Evolutionary conservation across 1,284 basidiomycete species (phyloP).

Genomic region (Melampsora occidentalis): DNA sequence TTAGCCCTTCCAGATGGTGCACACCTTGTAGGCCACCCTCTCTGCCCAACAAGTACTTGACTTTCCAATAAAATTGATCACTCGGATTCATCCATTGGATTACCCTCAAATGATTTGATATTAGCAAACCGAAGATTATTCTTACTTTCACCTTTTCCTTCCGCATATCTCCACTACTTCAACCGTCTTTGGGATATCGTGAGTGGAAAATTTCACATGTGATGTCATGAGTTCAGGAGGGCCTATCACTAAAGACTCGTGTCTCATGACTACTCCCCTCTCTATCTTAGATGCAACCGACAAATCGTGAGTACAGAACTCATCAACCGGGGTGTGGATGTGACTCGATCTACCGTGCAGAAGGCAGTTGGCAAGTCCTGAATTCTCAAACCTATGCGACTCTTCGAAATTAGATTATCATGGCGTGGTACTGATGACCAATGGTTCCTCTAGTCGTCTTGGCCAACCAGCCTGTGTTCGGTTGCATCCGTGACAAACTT

Average conservation of each 20-base stretch:
- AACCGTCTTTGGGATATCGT: constrained; percentile 92
- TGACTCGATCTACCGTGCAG: constrained; percentile 93
- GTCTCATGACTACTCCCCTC: background rate
- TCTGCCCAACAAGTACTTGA: background rate
- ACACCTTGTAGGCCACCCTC: constrained; percentile 66
- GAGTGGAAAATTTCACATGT: constrained; percentile 51
- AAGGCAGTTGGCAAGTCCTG: constrained; percentile 89
- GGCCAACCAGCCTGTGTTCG: constrained; percentile 49
- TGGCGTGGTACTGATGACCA: background rate
- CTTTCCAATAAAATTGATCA: background rate
- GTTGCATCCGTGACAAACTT: constrained; percentile 68
- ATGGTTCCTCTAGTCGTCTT: constrained; percentile 46
- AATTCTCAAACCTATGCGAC: background rate
- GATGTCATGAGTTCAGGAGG: background rate
- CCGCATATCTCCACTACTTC: constrained; percentile 52
- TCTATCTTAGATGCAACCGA: constrained; percentile 73
- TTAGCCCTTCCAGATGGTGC: constrained; percentile 96
- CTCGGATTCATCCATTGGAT: background rate
- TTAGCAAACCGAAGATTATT: constrained; percentile 89
- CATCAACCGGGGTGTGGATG: constrained; percentile 76
- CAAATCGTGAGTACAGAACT: constrained; percentile 82
- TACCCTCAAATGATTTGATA: background rate
- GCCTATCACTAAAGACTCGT: background rate
- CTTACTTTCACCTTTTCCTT: constrained; percentile 78
- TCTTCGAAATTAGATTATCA: background rate